These are phyloP conservation scores for Cinchona pubescens DNA, from an alignment of 257 asterid genomes.

Conservation along the genomic window DNA sequence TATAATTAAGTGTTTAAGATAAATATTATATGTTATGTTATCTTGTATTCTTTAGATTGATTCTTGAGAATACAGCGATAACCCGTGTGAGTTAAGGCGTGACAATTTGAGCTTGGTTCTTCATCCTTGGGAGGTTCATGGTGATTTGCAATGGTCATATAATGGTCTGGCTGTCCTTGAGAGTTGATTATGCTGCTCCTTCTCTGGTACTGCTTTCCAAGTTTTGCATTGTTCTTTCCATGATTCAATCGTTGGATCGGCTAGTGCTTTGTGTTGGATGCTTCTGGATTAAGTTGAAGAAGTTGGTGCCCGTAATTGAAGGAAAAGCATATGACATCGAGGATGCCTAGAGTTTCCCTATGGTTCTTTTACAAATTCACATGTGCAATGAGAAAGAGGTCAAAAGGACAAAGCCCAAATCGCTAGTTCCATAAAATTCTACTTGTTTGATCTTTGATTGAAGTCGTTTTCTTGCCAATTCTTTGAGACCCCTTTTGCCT, in stretches of 20 bases:
- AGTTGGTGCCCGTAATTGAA: slow-evolving; percentile 49
- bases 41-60: too few species aligned
- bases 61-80: too few species aligned
- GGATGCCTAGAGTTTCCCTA: slow-evolving; percentile 58
- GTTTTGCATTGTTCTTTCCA: slow-evolving; percentile 69
- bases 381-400: slow-evolving; percentile 98
- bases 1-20: too few species aligned
- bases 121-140: slow-evolving; percentile 76
- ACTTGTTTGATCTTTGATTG: neutral
- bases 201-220: slow-evolving; percentile 47
- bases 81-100: too few species aligned
- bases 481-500: neutral
- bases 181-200: slow-evolving; percentile 73
- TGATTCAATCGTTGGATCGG: slow-evolving; percentile 77
- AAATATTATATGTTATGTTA: too few species aligned
- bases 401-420: slow-evolving; percentile 1
- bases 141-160: slow-evolving; percentile 61
- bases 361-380: slow-evolving; percentile 93
- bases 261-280: slow-evolving; percentile 65
- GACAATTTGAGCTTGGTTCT: slow-evolving; percentile 51
- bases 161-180: slow-evolving; percentile 67
- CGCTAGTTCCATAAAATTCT: neutral
- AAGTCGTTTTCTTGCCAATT: neutral
- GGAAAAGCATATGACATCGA: slow-evolving; percentile 51
- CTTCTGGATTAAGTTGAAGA: slow-evolving; percentile 69